Evolutionary conservation across 768 basidiomycete species (phyloP).

Genomic region (Calocybe cyanea): DNA sequence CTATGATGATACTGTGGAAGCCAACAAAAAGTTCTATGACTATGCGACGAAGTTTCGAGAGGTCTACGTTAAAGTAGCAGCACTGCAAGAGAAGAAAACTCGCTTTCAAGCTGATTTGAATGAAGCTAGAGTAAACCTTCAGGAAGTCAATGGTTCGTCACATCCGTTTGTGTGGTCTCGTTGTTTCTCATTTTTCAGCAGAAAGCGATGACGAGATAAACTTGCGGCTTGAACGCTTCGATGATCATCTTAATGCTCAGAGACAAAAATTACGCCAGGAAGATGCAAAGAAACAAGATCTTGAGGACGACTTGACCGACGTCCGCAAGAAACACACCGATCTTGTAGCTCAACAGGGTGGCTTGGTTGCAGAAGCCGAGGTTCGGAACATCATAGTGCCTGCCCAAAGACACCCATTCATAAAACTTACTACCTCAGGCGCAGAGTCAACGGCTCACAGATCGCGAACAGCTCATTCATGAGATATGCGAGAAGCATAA

Average conservation of each 20-base stretch:
- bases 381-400: conserved; percentile 28
- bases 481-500: conserved; percentile 63
- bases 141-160: conserved; percentile 62
- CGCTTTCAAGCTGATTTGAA: conserved; percentile 59
- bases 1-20: conserved; percentile 60
- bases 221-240: conserved; percentile 52
- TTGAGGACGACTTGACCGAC: conserved; percentile 55
- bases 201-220: conserved; percentile 74
- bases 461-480: conserved; percentile 72
- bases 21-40: conserved; percentile 80
- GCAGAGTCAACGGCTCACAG: conserved; percentile 63
- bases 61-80: conserved; percentile 68
- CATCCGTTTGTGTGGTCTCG: neutral
- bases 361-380: conserved; percentile 69
- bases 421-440: conserved; percentile 40
- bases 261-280: conserved; percentile 45
- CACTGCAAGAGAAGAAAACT: conserved; percentile 57
- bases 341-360: conserved; percentile 60
- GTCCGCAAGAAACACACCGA: conserved; percentile 51
- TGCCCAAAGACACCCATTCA: too few species aligned
- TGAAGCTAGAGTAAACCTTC: conserved; percentile 58
- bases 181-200: conserved; percentile 23
- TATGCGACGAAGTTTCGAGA: conserved; percentile 83
- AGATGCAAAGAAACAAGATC: conserved; percentile 50
- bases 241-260: conserved; percentile 49